Base-by-base conservation (phyloP, 306 rosid species). In the Cicer cuneatum region DNA sequence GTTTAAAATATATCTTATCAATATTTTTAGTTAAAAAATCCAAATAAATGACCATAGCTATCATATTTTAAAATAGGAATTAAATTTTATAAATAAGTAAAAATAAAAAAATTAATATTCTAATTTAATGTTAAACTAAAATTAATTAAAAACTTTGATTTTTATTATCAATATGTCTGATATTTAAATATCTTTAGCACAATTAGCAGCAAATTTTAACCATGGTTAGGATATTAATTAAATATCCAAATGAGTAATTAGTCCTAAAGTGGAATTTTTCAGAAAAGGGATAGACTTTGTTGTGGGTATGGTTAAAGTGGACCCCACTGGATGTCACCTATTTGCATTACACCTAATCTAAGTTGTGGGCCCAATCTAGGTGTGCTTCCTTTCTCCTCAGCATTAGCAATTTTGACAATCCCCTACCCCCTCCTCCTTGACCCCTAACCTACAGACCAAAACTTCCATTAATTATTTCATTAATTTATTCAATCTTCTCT, bases 361-460 rank as follows among this genome's bases (percentile, higher is more conserved):
- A 60, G 10, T 2, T 39, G 92, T 81, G 83, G 88, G 84, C 7
- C 84, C 89, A 41, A 14, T 21, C 9, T 37, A 8, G 10, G 24
- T 56, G 73, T 88, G 92, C 81, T 42, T 80, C 88, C 88, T 78
- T 76, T 38, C 75, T 61, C 53, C 84, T 74, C 16, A 18, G 87
- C 92, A 84, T 19, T 14, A 18, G 15, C 76, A 60, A 24, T 71
- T 72, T 68, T 69, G 53, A 59, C 76, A 49, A 15, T 56, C 19
- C 72, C 82, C 56, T 69, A 64, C 29, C 66, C 37, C 64, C 18
- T 37, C 18, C 65, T n/a, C 72, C 41, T 19, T 81, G 85, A 77
- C 72, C 85, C 85, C 85, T 84, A 80, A 84, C 85, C 87, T 49
- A 59, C 85, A 70, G 81, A 81, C 85, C 85, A 81, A 64, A 56